Base-by-base conservation (phyloP, 1,284 basidiomycete species). In the Ceratobasidium sp. region DNA sequence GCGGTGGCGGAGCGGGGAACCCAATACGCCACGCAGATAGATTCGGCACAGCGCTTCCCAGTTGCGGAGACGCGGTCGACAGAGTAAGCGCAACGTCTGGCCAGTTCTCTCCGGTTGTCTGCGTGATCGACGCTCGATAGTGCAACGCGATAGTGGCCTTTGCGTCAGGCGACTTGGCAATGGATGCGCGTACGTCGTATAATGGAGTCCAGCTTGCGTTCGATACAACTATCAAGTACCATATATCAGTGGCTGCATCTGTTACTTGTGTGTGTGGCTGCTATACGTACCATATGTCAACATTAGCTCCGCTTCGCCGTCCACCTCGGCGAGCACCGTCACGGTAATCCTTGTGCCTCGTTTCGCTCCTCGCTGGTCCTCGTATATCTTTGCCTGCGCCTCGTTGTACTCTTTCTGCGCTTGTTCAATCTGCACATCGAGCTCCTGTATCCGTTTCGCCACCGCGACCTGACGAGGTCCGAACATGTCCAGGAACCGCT, bases 151-250 rank as follows among this genome's bases (percentile, higher is more conserved):
- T 69, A 20, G 78, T 66, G 6, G 77, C 77, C 59, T 40, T 10
- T 2, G 40, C 48, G 23, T 68, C 70, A 0, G 64, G 20, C 6
- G 57, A 62, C n/a, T 65, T 67, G 50, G 77, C 68, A 28, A 82
- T 78, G 23, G 57, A 73, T n/a, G 82, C 82, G 23, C 82, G 80
- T 12, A 83, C 48, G 70, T 82, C 82, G 54, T 82, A 82, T 13
- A 81, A 73, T 1, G 82, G 82, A 28, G 76, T 69, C 82, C 82
- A 83, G 44, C 67, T 77, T 2, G 82, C 82, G 20, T 77, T 71
- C n/a, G 74, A 76, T n/a, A 83, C 82, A 15, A 80, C 81, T n/a
- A n/a, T n/a, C n/a, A n/a, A n/a, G n/a, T n/a, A n/a, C n/a, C n/a
- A n/a, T n/a, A n/a, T n/a, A n/a, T n/a, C n/a, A n/a, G n/a, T n/a